Base-by-base conservation (phyloP, 257 asterid species). In the Anisodus acutangulus region DNA sequence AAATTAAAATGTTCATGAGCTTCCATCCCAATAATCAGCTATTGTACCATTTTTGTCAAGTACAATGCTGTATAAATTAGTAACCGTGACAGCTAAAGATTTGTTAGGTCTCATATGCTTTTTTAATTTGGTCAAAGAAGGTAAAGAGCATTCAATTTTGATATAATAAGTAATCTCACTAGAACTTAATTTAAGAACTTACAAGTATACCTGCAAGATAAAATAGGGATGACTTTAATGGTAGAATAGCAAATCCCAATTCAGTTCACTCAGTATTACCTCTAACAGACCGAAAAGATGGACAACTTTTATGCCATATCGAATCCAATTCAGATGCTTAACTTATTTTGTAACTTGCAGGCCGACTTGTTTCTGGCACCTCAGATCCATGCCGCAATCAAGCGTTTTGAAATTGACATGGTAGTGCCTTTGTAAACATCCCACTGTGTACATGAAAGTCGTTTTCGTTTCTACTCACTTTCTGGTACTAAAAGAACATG, bases 281-380 rank as follows among this genome's bases (percentile, higher is more conserved):
- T 76, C 62, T 76, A 76, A 76, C 26, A 8, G 64, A 76, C 47
- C 37, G n/a, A 76, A 49, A 76, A 17, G 15, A 76, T 51, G 43
- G 3, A 53, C 49, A 4, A 76, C 47, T 76, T 53, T 17, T 53
- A 76, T 76, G 81, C 64, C 64, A 53, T 53, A 51, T 76, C 5
- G 26, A 12, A 76, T 51, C 81, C 47, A 22, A 53, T 53, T 76
- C 64, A 51, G 64, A 76, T 76, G 64, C 47, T 76, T 13, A 53
- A 22, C 64, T 76, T 76, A 19, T 51, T 49, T 62, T 51, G 72
- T 60, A 62, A 62, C 76, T 58, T 90, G 86, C 94, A 92, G 98
- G 98, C 93, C 86, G 98, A 94, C 90, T 63, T 91, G 80, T 94
- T 90, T 89, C 84, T 94, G 88, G 95, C 95, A 22, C 98, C 98